Conservation (phyloP, 75 land plant genomes). For the Sequoiadendron giganteum region DNA sequence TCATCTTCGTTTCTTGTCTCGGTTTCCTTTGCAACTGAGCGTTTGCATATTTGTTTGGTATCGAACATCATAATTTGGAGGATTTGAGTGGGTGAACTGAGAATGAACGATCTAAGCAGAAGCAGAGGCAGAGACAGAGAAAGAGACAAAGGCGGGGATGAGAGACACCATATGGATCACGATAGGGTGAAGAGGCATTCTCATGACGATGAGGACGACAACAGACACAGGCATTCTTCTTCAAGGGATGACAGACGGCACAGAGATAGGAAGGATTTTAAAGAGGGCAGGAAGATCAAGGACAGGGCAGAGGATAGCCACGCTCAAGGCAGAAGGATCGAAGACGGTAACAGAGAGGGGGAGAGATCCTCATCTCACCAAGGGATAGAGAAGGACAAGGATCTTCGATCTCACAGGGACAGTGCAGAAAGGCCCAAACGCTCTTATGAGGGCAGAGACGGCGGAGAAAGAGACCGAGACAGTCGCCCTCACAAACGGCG, state of each 20-base stretch:
- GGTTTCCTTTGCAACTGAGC: not conserved
- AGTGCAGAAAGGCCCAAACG: not conserved
- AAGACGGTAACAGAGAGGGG: not conserved
- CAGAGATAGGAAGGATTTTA: not conserved
- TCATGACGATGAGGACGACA: not conserved
- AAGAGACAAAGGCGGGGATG: not conserved
- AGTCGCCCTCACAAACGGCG: conserved; percentile 1
- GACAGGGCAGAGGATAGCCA: not conserved
- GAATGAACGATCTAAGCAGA: not conserved
- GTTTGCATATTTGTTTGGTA: not conserved
- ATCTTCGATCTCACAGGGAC: not conserved
- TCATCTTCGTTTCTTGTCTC: not conserved
- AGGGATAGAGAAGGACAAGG: not conserved
- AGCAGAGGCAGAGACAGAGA: conserved; percentile 1
- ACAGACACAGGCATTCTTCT: not conserved
- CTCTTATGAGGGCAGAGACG: not conserved
- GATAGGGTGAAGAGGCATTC: not conserved
- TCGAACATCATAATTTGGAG: not conserved
- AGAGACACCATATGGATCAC: not conserved
- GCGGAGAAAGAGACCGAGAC: not conserved
- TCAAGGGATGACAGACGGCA: not conserved
- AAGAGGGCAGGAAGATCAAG: not conserved
- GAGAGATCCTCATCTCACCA: not conserved
- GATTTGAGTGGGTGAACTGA: not conserved
- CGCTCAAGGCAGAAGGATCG: not conserved